phyloP scores from a whole-genome alignment of 2,329 filamentous ascomycete genomes.

The Emmonsiellopsis sp. region DNA sequence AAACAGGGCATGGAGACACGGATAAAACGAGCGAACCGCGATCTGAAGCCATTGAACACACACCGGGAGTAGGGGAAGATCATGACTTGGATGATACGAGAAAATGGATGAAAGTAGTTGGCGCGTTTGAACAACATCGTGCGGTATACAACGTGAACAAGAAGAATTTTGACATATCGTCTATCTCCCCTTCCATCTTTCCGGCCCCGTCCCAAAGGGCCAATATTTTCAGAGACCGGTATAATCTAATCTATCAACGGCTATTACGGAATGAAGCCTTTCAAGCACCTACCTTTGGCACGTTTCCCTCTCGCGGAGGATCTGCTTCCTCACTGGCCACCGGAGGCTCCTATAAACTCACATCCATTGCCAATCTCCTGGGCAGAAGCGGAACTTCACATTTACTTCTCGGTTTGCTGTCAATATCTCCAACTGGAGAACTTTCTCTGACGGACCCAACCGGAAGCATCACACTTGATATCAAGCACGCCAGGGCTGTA shows the following conservation, averaged over 20 bases:
- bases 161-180: constrained; percentile 78
- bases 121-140: constrained; percentile 73
- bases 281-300: constrained; percentile 67
- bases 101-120: constrained; percentile 74
- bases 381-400: constrained; percentile 78
- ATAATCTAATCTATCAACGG: constrained; percentile 85
- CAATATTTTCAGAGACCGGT: constrained; percentile 76
- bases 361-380: constrained; percentile 65
- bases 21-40: constrained; percentile 35
- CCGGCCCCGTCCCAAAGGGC: constrained; percentile 76
- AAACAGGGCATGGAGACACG: constrained; percentile 44
- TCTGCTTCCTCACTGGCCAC: constrained; percentile 48
- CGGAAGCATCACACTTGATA: constrained; percentile 76
- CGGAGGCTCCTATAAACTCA: constrained; percentile 67
- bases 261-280: constrained; percentile 90
- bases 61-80: constrained; percentile 1
- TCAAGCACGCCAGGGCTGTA: constrained; percentile 70
- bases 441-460: constrained; percentile 79
- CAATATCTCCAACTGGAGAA: constrained; percentile 69
- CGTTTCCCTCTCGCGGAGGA: constrained; percentile 46
- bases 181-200: constrained; percentile 59
- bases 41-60: constrained; percentile 24
- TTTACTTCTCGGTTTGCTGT: constrained; percentile 76
- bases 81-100: constrained; percentile 46
- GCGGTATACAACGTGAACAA: constrained; percentile 48